Conservation (phyloP, 768 basidiomycete species). For the Ramaria sp. region DNA sequence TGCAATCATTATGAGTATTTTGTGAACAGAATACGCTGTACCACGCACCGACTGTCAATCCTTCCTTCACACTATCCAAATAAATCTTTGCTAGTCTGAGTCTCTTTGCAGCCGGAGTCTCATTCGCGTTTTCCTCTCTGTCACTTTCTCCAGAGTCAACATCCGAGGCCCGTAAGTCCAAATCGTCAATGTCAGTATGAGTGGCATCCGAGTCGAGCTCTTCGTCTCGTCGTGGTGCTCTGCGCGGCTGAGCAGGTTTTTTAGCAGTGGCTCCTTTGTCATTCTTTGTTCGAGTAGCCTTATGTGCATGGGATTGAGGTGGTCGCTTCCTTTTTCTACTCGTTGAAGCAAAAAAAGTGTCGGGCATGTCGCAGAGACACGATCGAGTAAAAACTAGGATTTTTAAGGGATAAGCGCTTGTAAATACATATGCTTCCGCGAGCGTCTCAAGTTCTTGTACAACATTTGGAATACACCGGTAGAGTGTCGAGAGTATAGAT, state of each 20-base stretch:
- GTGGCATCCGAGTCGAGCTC: conserved; percentile 58
- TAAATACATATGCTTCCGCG: neutral
- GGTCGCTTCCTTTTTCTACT: conserved; percentile 56
- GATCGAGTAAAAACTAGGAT: too few relatives aligned
- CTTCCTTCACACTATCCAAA: conserved; percentile 72
- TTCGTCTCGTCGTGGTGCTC: conserved; percentile 34
- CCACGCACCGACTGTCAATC: conserved; percentile 38
- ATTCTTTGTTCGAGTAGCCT: conserved; percentile 9
- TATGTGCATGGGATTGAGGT: conserved; percentile 20
- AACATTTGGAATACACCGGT: neutral
- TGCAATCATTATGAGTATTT: neutral
- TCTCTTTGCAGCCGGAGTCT: conserved; percentile 90
- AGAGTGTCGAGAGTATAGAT: neutral
- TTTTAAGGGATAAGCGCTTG: neutral
- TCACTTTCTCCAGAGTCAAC: conserved; percentile 44
- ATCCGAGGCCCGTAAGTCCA: conserved; percentile 55
- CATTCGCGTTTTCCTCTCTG: conserved; percentile 79
- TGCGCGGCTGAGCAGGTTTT: conserved; percentile 21
- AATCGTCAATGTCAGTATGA: conserved; percentile 55
- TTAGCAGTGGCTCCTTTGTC: conserved; percentile 10
- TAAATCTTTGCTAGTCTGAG: conserved; percentile 86
- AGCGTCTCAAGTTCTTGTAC: neutral
- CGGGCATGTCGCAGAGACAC: too few relatives aligned
- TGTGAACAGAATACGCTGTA: conserved; percentile 10
- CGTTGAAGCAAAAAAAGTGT: conserved; percentile 51